phyloP scores from a whole-genome alignment of 2,329 filamentous ascomycete genomes.

The Phialemonium atrogriseum region DNA sequence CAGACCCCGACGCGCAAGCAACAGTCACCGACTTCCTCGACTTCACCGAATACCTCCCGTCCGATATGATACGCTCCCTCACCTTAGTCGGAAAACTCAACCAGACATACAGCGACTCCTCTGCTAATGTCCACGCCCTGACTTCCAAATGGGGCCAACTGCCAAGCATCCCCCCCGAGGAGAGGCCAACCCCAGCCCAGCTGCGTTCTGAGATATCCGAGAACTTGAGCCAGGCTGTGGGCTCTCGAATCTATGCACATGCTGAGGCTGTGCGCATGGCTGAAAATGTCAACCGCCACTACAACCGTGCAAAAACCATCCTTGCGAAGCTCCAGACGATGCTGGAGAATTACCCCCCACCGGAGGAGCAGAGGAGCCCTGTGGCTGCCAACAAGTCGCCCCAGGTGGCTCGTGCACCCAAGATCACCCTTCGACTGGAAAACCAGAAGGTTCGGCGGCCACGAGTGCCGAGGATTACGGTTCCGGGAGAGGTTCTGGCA shows the following conservation, averaged over 20 bases:
- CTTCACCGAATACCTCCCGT: slow-evolving; percentile 61
- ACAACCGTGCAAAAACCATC: slow-evolving; percentile 50
- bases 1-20: slow-evolving; percentile 59
- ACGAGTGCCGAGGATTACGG: slow-evolving; percentile 49
- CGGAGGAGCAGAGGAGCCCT: slow-evolving; percentile 42
- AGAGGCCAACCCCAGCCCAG: slow-evolving; percentile 38
- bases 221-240: slow-evolving; percentile 44
- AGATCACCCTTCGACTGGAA: slow-evolving; percentile 35
- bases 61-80: slow-evolving; percentile 57
- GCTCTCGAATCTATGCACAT: slow-evolving; percentile 48
- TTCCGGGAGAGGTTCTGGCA: slow-evolving; percentile 57
- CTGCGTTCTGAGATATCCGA: slow-evolving; percentile 54
- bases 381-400: slow-evolving; percentile 43
- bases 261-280: slow-evolving; percentile 56
- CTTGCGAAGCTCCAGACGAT: slow-evolving; percentile 51
- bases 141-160: slow-evolving; percentile 49
- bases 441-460: slow-evolving; percentile 38
- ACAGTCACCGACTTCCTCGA: slow-evolving; percentile 65
- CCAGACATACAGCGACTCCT: slow-evolving; percentile 47
- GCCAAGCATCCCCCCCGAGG: slow-evolving; percentile 36
- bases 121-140: slow-evolving; percentile 45
- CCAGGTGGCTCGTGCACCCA: slow-evolving; percentile 38
- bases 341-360: slow-evolving; percentile 49
- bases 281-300: slow-evolving; percentile 55
- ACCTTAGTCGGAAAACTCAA: slow-evolving; percentile 59